Evolutionary conservation across 2,329 filamentous ascomycete genomes (phyloP).

Genomic region (Zymoseptoria pseudotritici): DNA sequence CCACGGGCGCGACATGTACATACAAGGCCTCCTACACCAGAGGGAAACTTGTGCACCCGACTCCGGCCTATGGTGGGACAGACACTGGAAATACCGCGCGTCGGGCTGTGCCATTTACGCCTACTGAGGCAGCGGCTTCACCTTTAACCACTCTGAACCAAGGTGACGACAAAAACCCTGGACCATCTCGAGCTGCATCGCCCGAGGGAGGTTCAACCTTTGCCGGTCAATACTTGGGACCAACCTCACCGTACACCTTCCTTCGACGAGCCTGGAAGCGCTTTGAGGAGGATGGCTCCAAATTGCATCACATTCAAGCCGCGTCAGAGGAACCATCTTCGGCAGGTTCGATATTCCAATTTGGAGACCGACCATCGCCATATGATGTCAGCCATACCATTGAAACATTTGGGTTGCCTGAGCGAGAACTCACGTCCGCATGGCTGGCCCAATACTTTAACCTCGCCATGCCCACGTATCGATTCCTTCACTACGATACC

Average conservation of each 20-base stretch:
- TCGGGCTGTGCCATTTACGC: constrained; percentile 1
- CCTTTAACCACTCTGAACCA: constrained; percentile 1
- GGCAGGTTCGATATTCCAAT: constrained; percentile 43
- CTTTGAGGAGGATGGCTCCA: constrained; percentile 32
- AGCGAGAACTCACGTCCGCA: constrained; percentile 22
- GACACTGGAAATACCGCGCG: constrained; percentile 6
- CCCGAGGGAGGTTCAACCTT: constrained; percentile 11
- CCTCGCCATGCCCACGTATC: constrained; percentile 37
- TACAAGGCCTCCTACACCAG: constrained; percentile 46
- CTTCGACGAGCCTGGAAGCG: constrained; percentile 44
- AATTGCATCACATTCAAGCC: neutral
- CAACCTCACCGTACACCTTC: constrained; percentile 32
- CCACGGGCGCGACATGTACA: constrained; percentile 34
- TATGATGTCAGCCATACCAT: constrained; percentile 32
- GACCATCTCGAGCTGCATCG: constrained; percentile 11
- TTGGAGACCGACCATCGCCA: constrained; percentile 44
- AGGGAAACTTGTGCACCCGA: constrained; percentile 23
- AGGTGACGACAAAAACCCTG: constrained; percentile 5
- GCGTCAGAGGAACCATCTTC: constrained; percentile 25
- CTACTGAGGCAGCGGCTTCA: neutral
- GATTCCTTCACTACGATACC: constrained; percentile 39
- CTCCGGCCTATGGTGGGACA: constrained; percentile 28
- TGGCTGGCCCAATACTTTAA: constrained; percentile 38
- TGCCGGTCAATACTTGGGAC: constrained; percentile 22
- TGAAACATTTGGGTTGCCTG: constrained; percentile 38